These are phyloP conservation scores for Penicillium fimorum DNA, from an alignment of 495 filamentous ascomycete genomes.

Conservation along the genomic window DNA sequence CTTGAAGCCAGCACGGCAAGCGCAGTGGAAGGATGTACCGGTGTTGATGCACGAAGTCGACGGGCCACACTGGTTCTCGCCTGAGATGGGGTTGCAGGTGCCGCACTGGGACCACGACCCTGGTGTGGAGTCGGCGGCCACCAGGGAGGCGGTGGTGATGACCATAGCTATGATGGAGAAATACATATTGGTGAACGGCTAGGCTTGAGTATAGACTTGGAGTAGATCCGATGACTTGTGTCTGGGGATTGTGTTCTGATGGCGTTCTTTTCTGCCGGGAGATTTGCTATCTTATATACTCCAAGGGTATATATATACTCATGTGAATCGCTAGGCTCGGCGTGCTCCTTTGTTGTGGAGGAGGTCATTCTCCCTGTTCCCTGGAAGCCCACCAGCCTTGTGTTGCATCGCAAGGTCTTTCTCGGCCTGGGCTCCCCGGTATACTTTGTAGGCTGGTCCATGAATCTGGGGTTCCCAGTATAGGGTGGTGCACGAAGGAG, in stretches of 20 bases:
- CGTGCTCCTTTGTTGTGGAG: not conserved
- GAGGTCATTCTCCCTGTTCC: not conserved
- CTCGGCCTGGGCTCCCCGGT: not conserved
- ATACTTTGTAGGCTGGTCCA: too few relatives aligned
- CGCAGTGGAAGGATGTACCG: slow-evolving; percentile 72
- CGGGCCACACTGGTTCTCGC: slow-evolving; percentile 42
- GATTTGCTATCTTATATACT: slow-evolving; percentile 18
- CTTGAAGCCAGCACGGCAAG: slow-evolving; percentile 67
- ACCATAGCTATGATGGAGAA: slow-evolving; percentile 25
- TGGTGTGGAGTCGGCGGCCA: slow-evolving; percentile 22
- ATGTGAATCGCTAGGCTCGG: not conserved
- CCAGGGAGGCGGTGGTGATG: slow-evolving; percentile 24
- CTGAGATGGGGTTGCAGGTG: slow-evolving; percentile 46
- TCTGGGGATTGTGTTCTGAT: slow-evolving; percentile 5
- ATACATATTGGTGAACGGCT: slow-evolving; percentile 27
- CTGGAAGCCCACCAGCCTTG: not conserved
- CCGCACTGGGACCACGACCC: slow-evolving; percentile 26
- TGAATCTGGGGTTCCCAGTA: not conserved
- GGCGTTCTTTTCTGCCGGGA: slow-evolving; percentile 8
- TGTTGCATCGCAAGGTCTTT: slow-evolving; percentile 6
- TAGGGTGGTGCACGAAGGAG: not conserved
- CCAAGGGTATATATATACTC: not conserved
- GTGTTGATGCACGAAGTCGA: slow-evolving; percentile 56
- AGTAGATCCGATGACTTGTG: slow-evolving; percentile 2
- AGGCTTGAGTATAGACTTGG: slow-evolving; percentile 14